These are phyloP conservation scores for Penicillium cataractarum DNA, from an alignment of 495 filamentous ascomycete genomes.

Conservation along the genomic window DNA sequence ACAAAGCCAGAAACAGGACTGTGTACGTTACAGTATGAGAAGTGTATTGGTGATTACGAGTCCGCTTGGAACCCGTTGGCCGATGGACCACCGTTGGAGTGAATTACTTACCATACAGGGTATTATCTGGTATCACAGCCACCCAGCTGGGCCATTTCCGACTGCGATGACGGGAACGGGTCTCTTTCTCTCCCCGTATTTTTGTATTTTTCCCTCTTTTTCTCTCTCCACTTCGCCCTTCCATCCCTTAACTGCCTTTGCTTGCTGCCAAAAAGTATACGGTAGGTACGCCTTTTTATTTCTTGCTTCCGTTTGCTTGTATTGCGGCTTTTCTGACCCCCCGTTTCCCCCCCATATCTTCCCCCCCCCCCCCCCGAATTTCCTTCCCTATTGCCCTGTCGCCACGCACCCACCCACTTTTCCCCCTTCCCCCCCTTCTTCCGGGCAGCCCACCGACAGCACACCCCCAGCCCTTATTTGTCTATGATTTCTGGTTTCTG, in stretches of 20 bases:
- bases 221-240: conserved; percentile 26
- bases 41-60: conserved; percentile 6
- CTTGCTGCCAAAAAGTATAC: conserved; percentile 10
- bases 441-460: conserved; percentile 21
- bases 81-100: background rate
- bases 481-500: conserved; percentile 22
- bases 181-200: background rate
- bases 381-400: conserved; percentile 28
- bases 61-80: background rate
- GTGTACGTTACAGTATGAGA: background rate
- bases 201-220: conserved; percentile 19
- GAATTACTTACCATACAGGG: background rate
- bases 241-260: conserved; percentile 25
- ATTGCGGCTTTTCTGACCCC: conserved; percentile 16
- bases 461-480: conserved; percentile 24
- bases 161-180: background rate
- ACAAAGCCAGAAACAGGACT: background rate
- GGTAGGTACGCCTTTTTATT: conserved; percentile 25
- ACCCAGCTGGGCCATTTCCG: background rate
- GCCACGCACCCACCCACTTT: conserved; percentile 42
- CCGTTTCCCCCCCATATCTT: conserved; percentile 1
- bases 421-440: conserved; percentile 20
- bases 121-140: background rate
- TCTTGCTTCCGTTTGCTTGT: conserved; percentile 21
- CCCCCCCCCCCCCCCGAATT: conserved; percentile 11